Conservation (phyloP, 2,329 filamentous ascomycete genomes). For the Nemania diffusa region DNA sequence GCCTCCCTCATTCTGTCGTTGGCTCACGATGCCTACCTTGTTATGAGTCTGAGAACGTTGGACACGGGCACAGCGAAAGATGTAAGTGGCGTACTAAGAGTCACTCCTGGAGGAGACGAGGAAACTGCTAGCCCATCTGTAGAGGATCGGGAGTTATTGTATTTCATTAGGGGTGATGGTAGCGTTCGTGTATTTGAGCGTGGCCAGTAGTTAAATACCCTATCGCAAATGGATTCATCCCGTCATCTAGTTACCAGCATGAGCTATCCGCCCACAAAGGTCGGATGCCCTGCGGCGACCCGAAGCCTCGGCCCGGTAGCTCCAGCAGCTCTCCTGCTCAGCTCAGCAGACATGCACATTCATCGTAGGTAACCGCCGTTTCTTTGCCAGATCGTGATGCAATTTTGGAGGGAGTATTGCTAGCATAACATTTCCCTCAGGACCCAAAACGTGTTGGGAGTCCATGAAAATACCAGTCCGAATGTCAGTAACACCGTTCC, state of each 20-base stretch:
- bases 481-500: slow-evolving; percentile 50
- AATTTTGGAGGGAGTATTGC: slow-evolving; percentile 46
- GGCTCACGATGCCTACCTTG: slow-evolving; percentile 78
- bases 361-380: slow-evolving; percentile 30
- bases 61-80: slow-evolving; percentile 91
- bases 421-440: slow-evolving; percentile 47
- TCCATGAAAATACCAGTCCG: slow-evolving; percentile 50
- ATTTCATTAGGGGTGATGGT: slow-evolving; percentile 82
- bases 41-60: slow-evolving; percentile 78
- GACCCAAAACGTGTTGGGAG: slow-evolving; percentile 44
- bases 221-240: slow-evolving; percentile 26
- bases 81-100: slow-evolving; percentile 86
- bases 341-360: slow-evolving; percentile 34
- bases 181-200: slow-evolving; percentile 85
- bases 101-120: slow-evolving; percentile 68
- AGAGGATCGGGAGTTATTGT: slow-evolving; percentile 78
- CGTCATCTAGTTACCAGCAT: slow-evolving; percentile 16
- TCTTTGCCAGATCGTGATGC: slow-evolving; percentile 49
- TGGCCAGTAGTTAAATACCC: slow-evolving; percentile 63
- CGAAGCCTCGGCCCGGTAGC: slow-evolving; percentile 7
- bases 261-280: slow-evolving; percentile 12
- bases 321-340: slow-evolving; percentile 9
- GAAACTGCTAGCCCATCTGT: slow-evolving; percentile 44
- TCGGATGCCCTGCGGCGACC: slow-evolving; percentile 23
- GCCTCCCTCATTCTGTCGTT: slow-evolving; percentile 75